Evolutionary conservation across 2,329 filamentous ascomycete genomes (phyloP).

Genomic region (Sporothrix pallida): DNA sequence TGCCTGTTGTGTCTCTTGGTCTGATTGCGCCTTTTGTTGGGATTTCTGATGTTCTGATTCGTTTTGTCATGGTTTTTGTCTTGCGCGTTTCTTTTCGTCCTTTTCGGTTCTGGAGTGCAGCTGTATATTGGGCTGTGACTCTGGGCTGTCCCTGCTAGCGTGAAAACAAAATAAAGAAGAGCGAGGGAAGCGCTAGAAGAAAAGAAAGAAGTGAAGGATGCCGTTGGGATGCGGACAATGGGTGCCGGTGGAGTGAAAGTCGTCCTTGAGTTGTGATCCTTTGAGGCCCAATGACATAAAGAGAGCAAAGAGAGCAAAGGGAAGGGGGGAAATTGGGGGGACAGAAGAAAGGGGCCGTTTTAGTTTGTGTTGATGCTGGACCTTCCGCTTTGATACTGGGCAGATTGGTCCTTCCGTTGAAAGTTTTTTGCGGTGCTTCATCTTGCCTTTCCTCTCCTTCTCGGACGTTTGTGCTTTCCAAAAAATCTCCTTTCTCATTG

Average conservation of each 20-base stretch:
- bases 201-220: not conserved
- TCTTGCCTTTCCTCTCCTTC: not conserved
- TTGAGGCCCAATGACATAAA: not conserved
- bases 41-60: not conserved
- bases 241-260: not conserved
- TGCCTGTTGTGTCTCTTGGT: not conserved
- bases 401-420: not conserved
- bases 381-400: constrained; percentile 15
- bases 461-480: not conserved
- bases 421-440: not conserved
- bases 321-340: not conserved
- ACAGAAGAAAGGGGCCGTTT: not conserved
- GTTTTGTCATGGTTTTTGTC: not conserved
- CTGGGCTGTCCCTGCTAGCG: not conserved
- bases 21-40: constrained; percentile 18
- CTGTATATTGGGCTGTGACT: not conserved
- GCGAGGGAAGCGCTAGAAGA: constrained; percentile 9
- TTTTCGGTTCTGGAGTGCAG: too few species aligned
- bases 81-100: not conserved
- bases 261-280: not conserved
- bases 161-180: constrained; percentile 21
- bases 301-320: not conserved
- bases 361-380: not conserved
- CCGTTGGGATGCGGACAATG: not conserved
- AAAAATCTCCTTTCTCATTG: not conserved